These are phyloP conservation scores for Moesziomyces globuligerus DNA, from an alignment of 1,284 basidiomycete species.

Conservation along the genomic window DNA sequence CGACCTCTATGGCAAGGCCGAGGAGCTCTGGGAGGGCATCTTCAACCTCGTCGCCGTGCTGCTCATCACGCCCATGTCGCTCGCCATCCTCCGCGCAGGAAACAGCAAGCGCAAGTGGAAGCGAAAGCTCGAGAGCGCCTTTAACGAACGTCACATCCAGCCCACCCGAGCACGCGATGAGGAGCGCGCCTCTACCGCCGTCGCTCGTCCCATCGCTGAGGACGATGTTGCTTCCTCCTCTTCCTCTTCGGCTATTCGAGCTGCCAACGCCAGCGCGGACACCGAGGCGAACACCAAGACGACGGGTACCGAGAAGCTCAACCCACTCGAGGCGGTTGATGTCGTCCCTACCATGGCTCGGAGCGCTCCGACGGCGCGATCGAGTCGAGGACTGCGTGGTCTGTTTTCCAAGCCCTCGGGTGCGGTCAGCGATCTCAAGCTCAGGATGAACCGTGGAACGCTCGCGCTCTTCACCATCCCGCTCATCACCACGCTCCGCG, in stretches of 20 bases:
- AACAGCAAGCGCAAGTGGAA: conserved; percentile 61
- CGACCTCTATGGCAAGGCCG: conserved; percentile 70
- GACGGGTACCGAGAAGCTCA: conserved; percentile 35
- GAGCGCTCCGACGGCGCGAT: background rate
- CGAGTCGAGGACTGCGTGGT: conserved; percentile 12
- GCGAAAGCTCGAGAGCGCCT: conserved; percentile 57
- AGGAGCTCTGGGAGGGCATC: conserved; percentile 66
- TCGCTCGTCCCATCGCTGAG: background rate
- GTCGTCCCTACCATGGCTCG: conserved; percentile 23
- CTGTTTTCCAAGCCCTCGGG: conserved; percentile 22
- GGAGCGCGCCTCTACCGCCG: conserved; percentile 25
- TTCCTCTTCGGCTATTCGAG: conserved; percentile 6
- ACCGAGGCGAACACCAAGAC: conserved; percentile 21
- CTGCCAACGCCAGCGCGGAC: background rate
- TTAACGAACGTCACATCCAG: conserved; percentile 28
- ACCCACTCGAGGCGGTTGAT: conserved; percentile 38
- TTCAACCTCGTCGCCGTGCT: conserved; percentile 63
- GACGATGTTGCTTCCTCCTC: conserved; percentile 14
- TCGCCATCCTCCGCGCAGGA: conserved; percentile 62
- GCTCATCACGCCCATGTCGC: conserved; percentile 65
- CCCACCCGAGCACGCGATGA: conserved; percentile 12
- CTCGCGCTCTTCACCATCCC: conserved; percentile 62
- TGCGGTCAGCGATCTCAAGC: conserved; percentile 30
- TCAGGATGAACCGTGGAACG: conserved; percentile 43
- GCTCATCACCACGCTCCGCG: conserved; percentile 63